Conservation (phyloP, 1,284 basidiomycete species). For the Salmacisia buchloeana region DNA sequence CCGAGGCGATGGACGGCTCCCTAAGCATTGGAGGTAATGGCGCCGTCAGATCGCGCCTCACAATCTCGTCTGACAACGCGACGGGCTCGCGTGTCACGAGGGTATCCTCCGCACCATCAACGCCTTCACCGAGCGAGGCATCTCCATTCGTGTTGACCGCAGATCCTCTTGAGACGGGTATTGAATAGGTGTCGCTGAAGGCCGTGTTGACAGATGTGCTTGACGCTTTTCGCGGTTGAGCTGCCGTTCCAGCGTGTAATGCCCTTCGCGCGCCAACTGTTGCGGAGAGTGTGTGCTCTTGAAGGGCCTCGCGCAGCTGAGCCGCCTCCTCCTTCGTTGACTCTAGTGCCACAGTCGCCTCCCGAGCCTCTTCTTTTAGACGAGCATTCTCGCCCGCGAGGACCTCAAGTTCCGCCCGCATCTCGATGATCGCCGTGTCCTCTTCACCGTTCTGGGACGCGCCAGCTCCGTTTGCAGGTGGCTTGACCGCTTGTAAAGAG, state of each 20-base stretch:
- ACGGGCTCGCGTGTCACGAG: not conserved
- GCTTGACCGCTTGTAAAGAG: conserved; percentile 13
- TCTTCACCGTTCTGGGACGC: not conserved
- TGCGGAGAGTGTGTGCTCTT: not conserved
- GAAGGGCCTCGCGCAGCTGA: conserved; percentile 19
- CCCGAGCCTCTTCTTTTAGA: conserved; percentile 22
- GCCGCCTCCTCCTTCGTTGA: conserved; percentile 37
- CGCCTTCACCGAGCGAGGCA: too few relatives aligned
- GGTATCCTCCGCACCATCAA: not conserved
- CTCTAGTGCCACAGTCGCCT: conserved; percentile 28
- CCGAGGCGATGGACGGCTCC: too few relatives aligned
- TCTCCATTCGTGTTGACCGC: not conserved
- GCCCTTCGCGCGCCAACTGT: not conserved
- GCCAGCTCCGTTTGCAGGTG: not conserved
- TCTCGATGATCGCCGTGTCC: not conserved
- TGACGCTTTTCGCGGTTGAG: conserved; percentile 2
- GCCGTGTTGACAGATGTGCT: not conserved
- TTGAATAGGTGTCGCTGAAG: conserved; percentile 3
- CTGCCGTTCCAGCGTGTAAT: not conserved
- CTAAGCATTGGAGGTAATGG: too few relatives aligned
- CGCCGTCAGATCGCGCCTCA: not conserved
- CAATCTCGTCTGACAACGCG: not conserved
- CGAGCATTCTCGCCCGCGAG: conserved; percentile 33
- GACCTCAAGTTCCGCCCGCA: conserved; percentile 10
- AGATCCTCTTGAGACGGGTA: not conserved